Evolutionary conservation across 108 stramenopile species (phyloP), one percentile per base, ranked within the genome.

Genomic region (Epithemia pelagica): DNA sequence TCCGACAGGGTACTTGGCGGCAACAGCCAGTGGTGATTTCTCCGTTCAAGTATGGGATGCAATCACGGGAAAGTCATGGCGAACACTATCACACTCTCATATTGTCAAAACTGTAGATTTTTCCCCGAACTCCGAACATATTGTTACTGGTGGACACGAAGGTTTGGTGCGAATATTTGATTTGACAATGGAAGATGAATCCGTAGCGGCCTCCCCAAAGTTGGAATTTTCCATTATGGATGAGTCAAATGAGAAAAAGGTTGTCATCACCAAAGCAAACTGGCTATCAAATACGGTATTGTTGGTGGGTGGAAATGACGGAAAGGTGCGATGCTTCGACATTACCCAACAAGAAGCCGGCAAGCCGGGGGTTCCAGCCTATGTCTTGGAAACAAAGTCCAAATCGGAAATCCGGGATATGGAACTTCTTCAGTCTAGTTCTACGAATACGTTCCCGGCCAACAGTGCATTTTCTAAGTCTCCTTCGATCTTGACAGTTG

Each of bases 51-150:
- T 95, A 1, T 95, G 93, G 89, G 93, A 93, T 69, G 95, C 88
- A 23, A 94, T 94, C 54, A 97, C 94, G 0, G 95, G 94, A 31
- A 58, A 78, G 25, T 61, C 58, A 25, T 67, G 94, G 62, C 72
- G 81, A 32, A 80, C 82, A 33, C 87, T 97, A 61, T 78, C 86
- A 2, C 97, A 99, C 79, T 83, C 84, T 54, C 98, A 99, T 74
- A 96, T 99, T 31, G 98, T 98, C 57, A 98, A 98, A 81, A 86
- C 93, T 0, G 80, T 94, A 28, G 93, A 91, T 62, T 98, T 98
- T 80, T 86, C 91, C 23, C 79, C 74, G 5, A 88, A 94, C 64
- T 82, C 86, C 52, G 76, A 72, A 24, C 61, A 56, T 1, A 72
- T 98, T 60, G 96, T 92, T 20, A 96, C 96, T 18, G 98, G 94